Evolutionary conservation across 2,329 filamentous ascomycete species (phyloP), one percentile per base, ranked within the genome.

Genomic region (Venturia nashicola): DNA sequence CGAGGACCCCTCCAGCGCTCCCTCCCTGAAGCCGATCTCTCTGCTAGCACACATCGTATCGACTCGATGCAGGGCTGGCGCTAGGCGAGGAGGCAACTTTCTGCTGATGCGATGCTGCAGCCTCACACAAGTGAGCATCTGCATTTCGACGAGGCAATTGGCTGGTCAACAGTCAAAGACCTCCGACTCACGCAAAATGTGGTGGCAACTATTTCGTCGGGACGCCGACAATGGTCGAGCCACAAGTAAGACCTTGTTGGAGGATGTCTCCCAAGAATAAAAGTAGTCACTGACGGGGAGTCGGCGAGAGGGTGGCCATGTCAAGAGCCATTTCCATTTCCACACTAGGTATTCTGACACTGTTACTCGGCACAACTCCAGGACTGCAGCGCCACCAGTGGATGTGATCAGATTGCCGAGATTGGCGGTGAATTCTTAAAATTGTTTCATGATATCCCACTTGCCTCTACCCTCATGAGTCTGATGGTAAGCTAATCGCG

Each of bases 321-420:
- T 34, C 16, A 1, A n/a, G 46, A 27, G 27, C 2, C 27, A 27
- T 27, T 27, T 27, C 46, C 20, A 48, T 48, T 46, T 27, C n/a
- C 46, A 51, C 20, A 14, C 46, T 27, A 23, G 32, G 14, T 57
- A 36, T 57, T 36, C 32, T 57, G 51, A 57, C 20, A 57, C 32
- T 57, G 27, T 57, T 57, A 36, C 51, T 57, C 51, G 16, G 51
- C 51, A 57, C 51, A n/a, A 57, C 32, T 57, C 51, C 51, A 57
- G 51, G 32, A 57, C 39, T 57, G 51, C 32, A 36, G 51, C 51
- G 51, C 51, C 51, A 57, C 51, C 27, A 36, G 51, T 32, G 51
- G 51, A 36, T 32, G 51, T 39, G 51, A 36, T 5, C 32, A 57
- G 51, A 57, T 57, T 57, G 51, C 14, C 51, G 51, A 57, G 51